A percentile compares a stretch with the other conserved stretches of the same genome.
Evolutionary conservation across 108 stramenopile genomes (phyloP).

Genomic region (Nitzschia inconspicua): DNA sequence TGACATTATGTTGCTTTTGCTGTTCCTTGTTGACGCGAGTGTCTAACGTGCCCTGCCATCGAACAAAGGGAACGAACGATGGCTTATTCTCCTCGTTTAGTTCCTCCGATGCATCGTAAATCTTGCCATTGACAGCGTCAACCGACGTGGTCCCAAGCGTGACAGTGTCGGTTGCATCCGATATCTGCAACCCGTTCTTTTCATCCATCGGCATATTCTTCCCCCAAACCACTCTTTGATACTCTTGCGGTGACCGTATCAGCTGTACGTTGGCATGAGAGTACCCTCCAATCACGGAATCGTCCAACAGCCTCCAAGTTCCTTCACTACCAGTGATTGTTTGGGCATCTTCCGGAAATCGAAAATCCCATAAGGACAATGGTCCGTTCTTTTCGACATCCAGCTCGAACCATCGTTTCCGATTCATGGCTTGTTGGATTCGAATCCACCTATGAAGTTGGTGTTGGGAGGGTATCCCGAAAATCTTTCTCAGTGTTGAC

Average conservation of each 20-base stretch:
- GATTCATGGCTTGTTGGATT: constrained; percentile 31
- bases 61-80: constrained; percentile 55
- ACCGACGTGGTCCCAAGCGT: too few relatives aligned
- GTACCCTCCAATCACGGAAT: constrained; percentile 80
- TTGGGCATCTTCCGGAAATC: constrained; percentile 54
- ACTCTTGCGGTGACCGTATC: constrained; percentile 22
- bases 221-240: constrained; percentile 9
- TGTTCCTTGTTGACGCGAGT: constrained; percentile 41
- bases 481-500: too few relatives aligned
- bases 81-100: constrained; percentile 2
- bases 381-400: constrained; percentile 49
- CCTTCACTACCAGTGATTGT: background rate
- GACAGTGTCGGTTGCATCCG: too few relatives aligned
- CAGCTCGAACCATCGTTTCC: constrained; percentile 27
- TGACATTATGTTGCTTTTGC: constrained; percentile 31
- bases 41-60: constrained; percentile 72
- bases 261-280: constrained; percentile 25
- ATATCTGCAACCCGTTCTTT: background rate
- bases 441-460: too few relatives aligned
- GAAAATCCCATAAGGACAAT: constrained; percentile 72
- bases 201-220: background rate
- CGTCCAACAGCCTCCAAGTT: constrained; percentile 78
- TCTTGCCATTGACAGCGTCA: too few relatives aligned
- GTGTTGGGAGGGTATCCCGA: too few relatives aligned
- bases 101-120: too few relatives aligned